Base-by-base conservation (phyloP, 2,329 filamentous ascomycete genomes). In the Apiospora koreana region DNA sequence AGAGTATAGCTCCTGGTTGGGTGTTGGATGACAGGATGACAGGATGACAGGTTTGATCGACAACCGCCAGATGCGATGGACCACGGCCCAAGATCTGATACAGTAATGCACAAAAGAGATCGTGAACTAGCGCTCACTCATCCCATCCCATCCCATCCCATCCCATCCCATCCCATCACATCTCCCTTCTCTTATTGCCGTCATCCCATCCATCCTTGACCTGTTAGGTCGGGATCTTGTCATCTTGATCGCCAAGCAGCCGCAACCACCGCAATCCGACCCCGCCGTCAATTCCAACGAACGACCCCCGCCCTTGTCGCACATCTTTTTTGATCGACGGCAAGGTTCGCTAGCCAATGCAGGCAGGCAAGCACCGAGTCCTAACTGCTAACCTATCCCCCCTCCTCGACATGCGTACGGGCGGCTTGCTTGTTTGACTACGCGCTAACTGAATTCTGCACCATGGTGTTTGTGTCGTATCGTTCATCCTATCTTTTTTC, bases 261-360 rank as follows among this genome's bases (percentile, higher is more conserved):
- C 28, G 28, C 50, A n/a, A 35, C 18, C 31, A 35, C 21, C 54
- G 21, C 50, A 54, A 10, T 16, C 50, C 50, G 28, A 58, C 54
- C 31, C 54, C 54, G 54, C 54, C 54, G 54, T 18, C 54, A 62
- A 18, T 62, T 38, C 54, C 21, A 38, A 62, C 54, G 54, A 62
- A 62, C 31, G 31, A 38, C 64, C 43, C 66, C 38, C 42, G 58
- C 69, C 69, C 66, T 58, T 70, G 69, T 62, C 65, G 66, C 50
- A 48, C 69, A 68, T 67, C 69, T 43, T 62, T 70, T 35, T 43
- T 70, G 69, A 70, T 70, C 69, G 69, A 68, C 69, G 58, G 16
- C 66, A 38, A 43, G 54, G 54, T 62, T 62, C n/a, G 54, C 54
- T 62, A 38, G 54, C 54, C 54, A 38, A 28, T 43, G 41, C 65